Percentiles rank a stretch among this genome's conserved stretches.
Conservation (phyloP, 805 yeast genomes). For the Candida anglica region DNA sequence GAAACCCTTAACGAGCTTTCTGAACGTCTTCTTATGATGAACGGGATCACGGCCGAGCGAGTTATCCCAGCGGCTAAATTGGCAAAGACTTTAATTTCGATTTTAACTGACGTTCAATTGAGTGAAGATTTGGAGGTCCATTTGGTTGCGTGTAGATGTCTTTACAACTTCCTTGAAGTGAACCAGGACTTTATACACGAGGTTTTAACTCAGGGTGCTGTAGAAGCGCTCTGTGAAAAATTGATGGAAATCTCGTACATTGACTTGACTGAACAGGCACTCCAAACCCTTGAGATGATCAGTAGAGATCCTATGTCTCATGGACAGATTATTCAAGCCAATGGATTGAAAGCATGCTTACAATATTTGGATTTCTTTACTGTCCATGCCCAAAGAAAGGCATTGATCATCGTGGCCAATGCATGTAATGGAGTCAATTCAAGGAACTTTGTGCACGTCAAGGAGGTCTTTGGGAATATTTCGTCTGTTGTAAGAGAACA, state of each 20-base stretch:
- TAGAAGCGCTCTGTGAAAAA: constrained; percentile 62
- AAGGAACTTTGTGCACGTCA: constrained; percentile 44
- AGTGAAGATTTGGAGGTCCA: constrained; percentile 75
- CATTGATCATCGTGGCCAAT: constrained; percentile 68
- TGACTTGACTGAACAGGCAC: constrained; percentile 88
- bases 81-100: constrained; percentile 49
- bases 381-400: constrained; percentile 81
- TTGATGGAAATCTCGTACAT: constrained; percentile 75
- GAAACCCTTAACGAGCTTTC: constrained; percentile 66
- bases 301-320: constrained; percentile 51
- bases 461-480: constrained; percentile 56
- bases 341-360: constrained; percentile 63
- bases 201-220: constrained; percentile 61
- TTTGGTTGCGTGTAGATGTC: constrained; percentile 76
- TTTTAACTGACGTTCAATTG: constrained; percentile 55
- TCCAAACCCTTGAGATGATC: constrained; percentile 68
- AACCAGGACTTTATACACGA: constrained; percentile 59
- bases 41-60: constrained; percentile 57
- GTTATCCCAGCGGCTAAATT: constrained; percentile 57
- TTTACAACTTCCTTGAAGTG: constrained; percentile 76
- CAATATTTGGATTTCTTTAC: constrained; percentile 85
- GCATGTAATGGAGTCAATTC: constrained; percentile 49
- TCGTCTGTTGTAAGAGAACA: constrained; percentile 52
- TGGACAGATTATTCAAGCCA: constrained; percentile 48
- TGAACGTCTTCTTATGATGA: constrained; percentile 65